phyloP scores from a whole-genome alignment of 768 basidiomycete genomes.

The Neoboletus subvelutipes region DNA sequence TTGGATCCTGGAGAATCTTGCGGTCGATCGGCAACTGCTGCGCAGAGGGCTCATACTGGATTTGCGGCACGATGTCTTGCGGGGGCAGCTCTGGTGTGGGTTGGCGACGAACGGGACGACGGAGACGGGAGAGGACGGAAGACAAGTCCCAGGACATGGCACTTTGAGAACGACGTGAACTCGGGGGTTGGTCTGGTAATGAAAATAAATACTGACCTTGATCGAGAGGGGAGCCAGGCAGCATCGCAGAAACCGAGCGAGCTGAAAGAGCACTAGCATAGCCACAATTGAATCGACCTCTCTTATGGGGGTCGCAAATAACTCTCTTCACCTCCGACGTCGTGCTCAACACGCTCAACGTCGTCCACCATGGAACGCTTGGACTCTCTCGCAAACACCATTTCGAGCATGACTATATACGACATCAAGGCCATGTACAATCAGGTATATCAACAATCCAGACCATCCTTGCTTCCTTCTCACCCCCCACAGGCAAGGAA shows the following conservation, averaged over 20 bases:
- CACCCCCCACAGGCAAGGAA: slow-evolving; percentile 77
- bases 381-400: slow-evolving; percentile 68
- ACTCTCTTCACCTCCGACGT: background rate
- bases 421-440: slow-evolving; percentile 95
- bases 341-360: background rate
- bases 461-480: background rate
- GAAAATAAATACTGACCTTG: slow-evolving; percentile 4
- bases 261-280: no score
- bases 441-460: slow-evolving; percentile 53
- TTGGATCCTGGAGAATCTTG: slow-evolving; percentile 34
- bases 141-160: slow-evolving; percentile 30
- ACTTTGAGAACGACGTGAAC: background rate
- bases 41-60: background rate
- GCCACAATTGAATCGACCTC: no score
- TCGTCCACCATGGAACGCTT: slow-evolving; percentile 69
- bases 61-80: slow-evolving; percentile 1
- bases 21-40: slow-evolving; percentile 18
- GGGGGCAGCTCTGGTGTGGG: slow-evolving; percentile 14
- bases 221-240: background rate
- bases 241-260: slow-evolving; percentile 8
- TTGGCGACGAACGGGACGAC: slow-evolving; percentile 25
- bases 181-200: background rate
- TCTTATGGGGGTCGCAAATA: slow-evolving; percentile 24
- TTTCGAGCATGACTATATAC: slow-evolving; percentile 86
- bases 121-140: slow-evolving; percentile 35